These are phyloP conservation scores for Rhodotorula sphaerocarpa DNA, from an alignment of 768 basidiomycete species.

Conservation along the genomic window DNA sequence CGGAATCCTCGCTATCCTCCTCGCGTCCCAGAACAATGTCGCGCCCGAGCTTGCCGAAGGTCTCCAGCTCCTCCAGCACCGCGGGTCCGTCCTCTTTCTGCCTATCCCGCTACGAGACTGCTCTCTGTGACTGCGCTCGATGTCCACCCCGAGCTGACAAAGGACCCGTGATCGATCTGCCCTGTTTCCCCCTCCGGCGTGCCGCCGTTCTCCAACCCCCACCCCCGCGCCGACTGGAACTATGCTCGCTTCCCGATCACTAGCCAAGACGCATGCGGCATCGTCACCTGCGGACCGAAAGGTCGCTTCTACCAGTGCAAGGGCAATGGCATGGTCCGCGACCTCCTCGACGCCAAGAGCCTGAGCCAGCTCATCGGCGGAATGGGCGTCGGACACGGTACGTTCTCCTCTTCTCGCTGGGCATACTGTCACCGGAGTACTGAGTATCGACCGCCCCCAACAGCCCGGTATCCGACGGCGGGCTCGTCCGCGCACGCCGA, in stretches of 20 bases:
- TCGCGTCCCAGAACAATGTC: slow-evolving; percentile 30
- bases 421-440: background rate
- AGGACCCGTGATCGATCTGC: too few species aligned
- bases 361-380: slow-evolving; percentile 72
- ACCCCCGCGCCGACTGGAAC: background rate
- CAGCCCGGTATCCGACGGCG: slow-evolving; percentile 96
- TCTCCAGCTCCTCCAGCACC: slow-evolving; percentile 87
- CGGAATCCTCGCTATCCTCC: slow-evolving; percentile 38
- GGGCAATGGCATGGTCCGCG: slow-evolving; percentile 97
- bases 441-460: background rate
- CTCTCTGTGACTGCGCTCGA: too few species aligned
- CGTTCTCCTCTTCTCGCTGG: slow-evolving; percentile 33
- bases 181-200: too few species aligned
- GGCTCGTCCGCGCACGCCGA: slow-evolving; percentile 94
- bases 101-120: too few species aligned
- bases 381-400: slow-evolving; percentile 98
- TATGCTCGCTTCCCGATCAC: background rate
- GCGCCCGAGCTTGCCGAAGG: slow-evolving; percentile 54
- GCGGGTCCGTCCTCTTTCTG: slow-evolving; percentile 50
- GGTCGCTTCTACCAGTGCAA: slow-evolving; percentile 97
- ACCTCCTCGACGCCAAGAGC: slow-evolving; percentile 69
- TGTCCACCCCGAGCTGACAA: too few species aligned
- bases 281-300: slow-evolving; percentile 89
- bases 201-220: too few species aligned
- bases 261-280: slow-evolving; percentile 86